phyloP scores from a whole-genome alignment of 1,284 basidiomycete genomes.

The Anthracocystis panici-leucophaei region DNA sequence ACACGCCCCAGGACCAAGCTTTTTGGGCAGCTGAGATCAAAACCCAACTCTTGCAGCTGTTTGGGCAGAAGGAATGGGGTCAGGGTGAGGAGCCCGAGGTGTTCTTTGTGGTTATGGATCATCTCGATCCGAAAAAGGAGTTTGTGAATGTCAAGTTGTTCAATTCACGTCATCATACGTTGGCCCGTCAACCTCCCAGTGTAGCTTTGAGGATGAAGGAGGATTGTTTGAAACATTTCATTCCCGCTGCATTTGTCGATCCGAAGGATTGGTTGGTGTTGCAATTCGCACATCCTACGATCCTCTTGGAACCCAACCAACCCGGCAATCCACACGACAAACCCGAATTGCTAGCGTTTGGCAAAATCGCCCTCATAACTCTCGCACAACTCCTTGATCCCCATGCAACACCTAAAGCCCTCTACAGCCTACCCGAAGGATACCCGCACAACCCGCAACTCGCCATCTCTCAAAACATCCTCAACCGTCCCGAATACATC shows the following conservation, averaged over 20 bases:
- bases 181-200: neutral
- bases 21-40: neutral
- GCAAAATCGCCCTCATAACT: neutral
- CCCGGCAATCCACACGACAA: too few relatives aligned
- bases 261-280: neutral
- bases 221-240: slow-evolving; percentile 1
- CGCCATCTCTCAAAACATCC: neutral
- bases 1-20: neutral
- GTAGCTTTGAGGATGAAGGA: neutral
- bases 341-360: neutral
- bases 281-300: slow-evolving; percentile 10
- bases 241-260: slow-evolving; percentile 7
- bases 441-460: slow-evolving; percentile 9
- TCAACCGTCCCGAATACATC: neutral
- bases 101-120: neutral
- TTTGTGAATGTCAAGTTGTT: slow-evolving; percentile 17
- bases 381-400: neutral
- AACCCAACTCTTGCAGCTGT: neutral
- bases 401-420: neutral
- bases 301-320: neutral
- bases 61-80: neutral
- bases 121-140: neutral
- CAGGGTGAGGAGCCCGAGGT: slow-evolving; percentile 1
- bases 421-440: neutral
- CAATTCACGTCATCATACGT: neutral